Evolutionary conservation across 345 rosid species (phyloP), one percentile per base, ranked within the genome.

Genomic region (Microcos paniculata): DNA sequence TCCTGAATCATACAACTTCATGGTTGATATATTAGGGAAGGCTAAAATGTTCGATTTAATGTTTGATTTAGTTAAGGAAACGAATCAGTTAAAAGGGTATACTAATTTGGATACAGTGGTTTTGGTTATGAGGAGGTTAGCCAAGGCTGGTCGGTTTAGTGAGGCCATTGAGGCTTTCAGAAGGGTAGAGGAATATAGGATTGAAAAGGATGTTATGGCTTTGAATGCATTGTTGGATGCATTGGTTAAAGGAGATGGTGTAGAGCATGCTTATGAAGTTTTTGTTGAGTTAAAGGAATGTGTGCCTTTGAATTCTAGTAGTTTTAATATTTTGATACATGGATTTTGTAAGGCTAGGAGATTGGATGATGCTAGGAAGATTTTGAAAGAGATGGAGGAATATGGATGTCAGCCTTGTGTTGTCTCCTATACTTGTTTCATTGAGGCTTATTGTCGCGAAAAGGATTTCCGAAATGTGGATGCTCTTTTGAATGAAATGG

Each of bases 341-440:
- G 98, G 98, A 30, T 88, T 84, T 76, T 94, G 97, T 84, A 92
- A 88, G 79, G 89, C 87, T 76, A 79, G 94, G 70, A 90, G 69
- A 69, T 75, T 88, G 30, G 88, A 83, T 62, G 87, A 88, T 40
- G 97, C 95, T 15, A 74, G 86, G 80, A 84, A 30, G 68, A 35
- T 73, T 33, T 86, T 90, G 91, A 86, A 86, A 31, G 85, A 86
- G 79, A 89, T 92, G 97, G 80, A 80, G 79, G 80, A 70, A 38
- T 63, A 72, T 4, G 89, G 89, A 68, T 82, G 88, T 77, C 52
- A 70, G 33, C 95, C 91, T 15, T 81, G 86, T 84, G 89, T 82
- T 42, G 80, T 90, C 75, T 86, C 94, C 0, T 92, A 91, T 76
- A 89, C 98, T 0, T 80, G 91, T 80, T 88, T 94, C 67, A 83